Conservation (phyloP, 108 stramenopile species). For the Pseudonitzschia pungens region DNA sequence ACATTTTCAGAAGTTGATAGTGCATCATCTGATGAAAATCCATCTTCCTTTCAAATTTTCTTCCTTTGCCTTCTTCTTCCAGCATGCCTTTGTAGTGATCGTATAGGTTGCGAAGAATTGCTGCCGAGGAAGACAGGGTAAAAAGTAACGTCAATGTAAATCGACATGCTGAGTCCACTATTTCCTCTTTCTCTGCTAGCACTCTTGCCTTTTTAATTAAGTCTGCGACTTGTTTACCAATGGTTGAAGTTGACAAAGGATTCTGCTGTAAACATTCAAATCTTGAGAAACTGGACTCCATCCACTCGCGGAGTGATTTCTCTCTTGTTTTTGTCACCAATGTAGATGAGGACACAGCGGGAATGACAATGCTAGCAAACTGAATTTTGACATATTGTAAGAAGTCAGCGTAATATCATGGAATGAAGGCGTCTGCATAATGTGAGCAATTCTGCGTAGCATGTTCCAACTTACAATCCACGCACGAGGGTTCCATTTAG, state of each 20-base stretch:
- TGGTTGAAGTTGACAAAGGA: background rate
- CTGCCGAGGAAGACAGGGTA: conserved; percentile 20
- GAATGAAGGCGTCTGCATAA: background rate
- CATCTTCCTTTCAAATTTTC: background rate
- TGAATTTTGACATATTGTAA: background rate
- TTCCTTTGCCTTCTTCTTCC: background rate
- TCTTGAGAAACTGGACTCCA: background rate
- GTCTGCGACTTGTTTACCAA: conserved; percentile 7
- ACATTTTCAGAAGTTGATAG: conserved; percentile 34
- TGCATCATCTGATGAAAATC: conserved; percentile 25
- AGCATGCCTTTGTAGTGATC: conserved; percentile 15
- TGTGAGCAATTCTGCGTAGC: background rate
- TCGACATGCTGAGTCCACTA: conserved; percentile 15
- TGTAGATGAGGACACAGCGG: conserved; percentile 9
- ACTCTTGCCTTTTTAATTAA: conserved; percentile 7
- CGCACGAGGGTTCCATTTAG: conserved; percentile 35
- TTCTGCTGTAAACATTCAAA: background rate
- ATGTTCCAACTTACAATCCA: conserved; percentile 31
- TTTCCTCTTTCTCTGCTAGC: conserved; percentile 9
- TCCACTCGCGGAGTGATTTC: background rate
- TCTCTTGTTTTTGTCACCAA: background rate
- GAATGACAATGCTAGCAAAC: conserved; percentile 31
- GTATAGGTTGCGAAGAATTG: conserved; percentile 29
- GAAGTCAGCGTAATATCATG: background rate
- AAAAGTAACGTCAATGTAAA: conserved; percentile 27